Evolutionary conservation across 176 grass and related monocot species (phyloP).

Genomic region (Ensete glaucum): DNA sequence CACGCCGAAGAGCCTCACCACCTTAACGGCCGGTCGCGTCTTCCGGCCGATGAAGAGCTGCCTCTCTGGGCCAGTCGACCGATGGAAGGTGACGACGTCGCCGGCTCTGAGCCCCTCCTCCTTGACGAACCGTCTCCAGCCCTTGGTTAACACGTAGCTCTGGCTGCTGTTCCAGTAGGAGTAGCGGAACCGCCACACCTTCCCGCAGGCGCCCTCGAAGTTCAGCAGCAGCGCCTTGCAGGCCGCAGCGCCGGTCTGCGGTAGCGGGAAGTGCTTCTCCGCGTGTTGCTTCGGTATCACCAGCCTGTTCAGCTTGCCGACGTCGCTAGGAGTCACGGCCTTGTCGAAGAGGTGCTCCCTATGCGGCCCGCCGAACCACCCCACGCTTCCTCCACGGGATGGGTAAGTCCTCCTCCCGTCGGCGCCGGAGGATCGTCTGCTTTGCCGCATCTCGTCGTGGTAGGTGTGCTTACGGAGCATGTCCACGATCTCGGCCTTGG

Average conservation of each 20-base stretch:
- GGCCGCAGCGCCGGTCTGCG: not conserved
- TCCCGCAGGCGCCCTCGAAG: slow-evolving; percentile 8
- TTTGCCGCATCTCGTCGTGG: slow-evolving; percentile 11
- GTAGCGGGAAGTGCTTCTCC: slow-evolving; percentile 17
- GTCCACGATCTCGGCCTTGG: slow-evolving; percentile 20
- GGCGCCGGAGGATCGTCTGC: not conserved
- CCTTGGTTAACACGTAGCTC: slow-evolving; percentile 23
- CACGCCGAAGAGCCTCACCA: slow-evolving; percentile 9
- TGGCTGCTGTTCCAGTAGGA: slow-evolving; percentile 23
- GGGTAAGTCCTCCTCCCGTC: not conserved
- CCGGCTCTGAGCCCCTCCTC: slow-evolving; percentile 15
- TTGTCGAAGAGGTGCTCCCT: slow-evolving; percentile 9
- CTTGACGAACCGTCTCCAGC: slow-evolving; percentile 22
- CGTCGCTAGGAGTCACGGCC: slow-evolving; percentile 12
- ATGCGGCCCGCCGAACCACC: not conserved
- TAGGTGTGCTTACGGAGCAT: slow-evolving; percentile 27
- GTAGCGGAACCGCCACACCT: slow-evolving; percentile 17
- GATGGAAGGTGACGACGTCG: slow-evolving; percentile 9
- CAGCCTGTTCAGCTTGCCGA: slow-evolving; percentile 19
- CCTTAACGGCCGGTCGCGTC: not conserved
- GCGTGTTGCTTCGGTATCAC: slow-evolving; percentile 17
- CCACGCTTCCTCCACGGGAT: not conserved
- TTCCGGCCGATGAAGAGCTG: slow-evolving; percentile 1
- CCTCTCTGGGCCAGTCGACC: not conserved
- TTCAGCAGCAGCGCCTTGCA: not conserved